A percentile compares a stretch with the other conserved stretches of the same genome.
Conservation (phyloP, 768 basidiomycete species). For the Leccinum boreale region DNA sequence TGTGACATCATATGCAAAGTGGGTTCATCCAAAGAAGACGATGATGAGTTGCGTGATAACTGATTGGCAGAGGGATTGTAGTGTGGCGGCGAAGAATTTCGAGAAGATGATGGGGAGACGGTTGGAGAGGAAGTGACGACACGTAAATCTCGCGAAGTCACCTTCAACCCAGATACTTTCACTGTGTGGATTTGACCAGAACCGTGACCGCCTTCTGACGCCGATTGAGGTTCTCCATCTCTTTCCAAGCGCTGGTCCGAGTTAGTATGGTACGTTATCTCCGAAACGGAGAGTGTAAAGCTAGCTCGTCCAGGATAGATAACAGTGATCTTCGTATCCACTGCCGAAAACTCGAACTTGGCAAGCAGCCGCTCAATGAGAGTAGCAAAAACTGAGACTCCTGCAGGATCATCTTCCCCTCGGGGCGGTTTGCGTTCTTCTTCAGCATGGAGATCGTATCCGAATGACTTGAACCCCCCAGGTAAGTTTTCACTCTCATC, state of each 20-base stretch:
- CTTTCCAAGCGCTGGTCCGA: constrained; percentile 3
- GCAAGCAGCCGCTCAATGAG: constrained; percentile 77
- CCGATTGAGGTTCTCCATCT: constrained; percentile 27
- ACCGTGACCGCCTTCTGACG: constrained; percentile 9
- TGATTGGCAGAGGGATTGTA: constrained; percentile 1
- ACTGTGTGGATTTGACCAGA: constrained; percentile 44
- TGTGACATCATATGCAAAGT: constrained; percentile 69
- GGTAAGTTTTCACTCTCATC: constrained; percentile 50
- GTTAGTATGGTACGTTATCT: constrained; percentile 55
- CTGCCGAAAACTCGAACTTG: constrained; percentile 73
- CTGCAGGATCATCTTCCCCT: constrained; percentile 59
- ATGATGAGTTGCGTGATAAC: constrained; percentile 49
- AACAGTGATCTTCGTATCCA: constrained; percentile 64
- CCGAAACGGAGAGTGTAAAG: constrained; percentile 55
- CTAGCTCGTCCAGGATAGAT: constrained; percentile 62
- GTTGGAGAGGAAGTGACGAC: constrained; percentile 16
- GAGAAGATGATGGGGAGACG: constrained; percentile 1
- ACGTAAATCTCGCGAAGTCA: constrained; percentile 49
- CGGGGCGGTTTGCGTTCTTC: constrained; percentile 29
- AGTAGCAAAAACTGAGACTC: constrained; percentile 76
- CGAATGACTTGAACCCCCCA: constrained; percentile 63
- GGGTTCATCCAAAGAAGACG: constrained; percentile 64
- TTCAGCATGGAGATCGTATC: constrained; percentile 31
- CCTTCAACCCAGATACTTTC: constrained; percentile 51
- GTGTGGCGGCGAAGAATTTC: constrained; percentile 6